Evolutionary conservation across 805 yeast genomes (phyloP), one percentile per base, ranked within the genome.

Genomic region (Saccharomycodes ludwigii): DNA sequence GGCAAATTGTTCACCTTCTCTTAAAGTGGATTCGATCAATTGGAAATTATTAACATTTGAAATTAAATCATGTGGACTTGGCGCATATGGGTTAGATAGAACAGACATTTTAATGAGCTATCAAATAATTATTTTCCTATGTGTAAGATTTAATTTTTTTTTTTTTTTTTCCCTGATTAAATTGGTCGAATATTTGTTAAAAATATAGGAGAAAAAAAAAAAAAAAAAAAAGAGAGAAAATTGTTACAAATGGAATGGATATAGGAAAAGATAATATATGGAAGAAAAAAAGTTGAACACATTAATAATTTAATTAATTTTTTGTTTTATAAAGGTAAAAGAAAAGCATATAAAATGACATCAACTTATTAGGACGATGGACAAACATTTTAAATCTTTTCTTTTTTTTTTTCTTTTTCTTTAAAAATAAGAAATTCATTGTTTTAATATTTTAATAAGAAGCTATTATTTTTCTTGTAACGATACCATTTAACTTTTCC

Each of bases 1-100:
- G 53, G 97, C 96, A 56, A 88, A 88, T 62, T 88, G 98, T 63
- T 88, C 98, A 56, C 98, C 98, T 62, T 88, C 98, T 66, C 98
- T 76, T 36, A 88, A 67, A 6, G 98, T 88, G 16, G 95, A 82
- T 63, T 88, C 98, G 52, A 88, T 88, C 48, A 88, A 60, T 66
- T 88, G 86, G 62, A 86, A 88, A 42, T 71, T 74, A 41, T 77
- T 68, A 23, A 88, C 97, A 53, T 88, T 88, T 18, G 95, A 83
- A 38, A 88, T 63, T 55, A 64, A 83, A 64, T 88, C 98, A 32
- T 82, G 73, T 36, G 96, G 96, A 56, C 86, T 81, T 44, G 96
- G 94, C 14, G 95, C 97, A 53, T 88, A 88, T 37, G 97, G 97
- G 55, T 86, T 85, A 10, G 45, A 39, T 27, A 46, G 56, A 15